These are phyloP conservation scores for Fusarium sambucinum DNA, from an alignment of 2,329 filamentous ascomycete species.

Conservation along the genomic window DNA sequence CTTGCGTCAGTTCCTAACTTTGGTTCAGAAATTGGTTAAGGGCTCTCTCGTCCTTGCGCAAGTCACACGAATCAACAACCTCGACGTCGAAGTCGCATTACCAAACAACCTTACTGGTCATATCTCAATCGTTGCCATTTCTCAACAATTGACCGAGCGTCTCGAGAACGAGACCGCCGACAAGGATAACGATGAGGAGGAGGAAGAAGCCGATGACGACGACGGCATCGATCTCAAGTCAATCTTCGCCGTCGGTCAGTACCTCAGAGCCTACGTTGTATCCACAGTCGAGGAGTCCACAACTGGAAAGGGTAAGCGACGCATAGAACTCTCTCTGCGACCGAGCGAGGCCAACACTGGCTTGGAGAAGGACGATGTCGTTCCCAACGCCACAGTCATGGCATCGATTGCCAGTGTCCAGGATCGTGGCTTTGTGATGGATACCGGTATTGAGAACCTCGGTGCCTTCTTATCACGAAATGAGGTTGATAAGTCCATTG, in stretches of 20 bases:
- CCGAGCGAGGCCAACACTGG: constrained; percentile 83
- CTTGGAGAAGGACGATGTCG: constrained; percentile 77
- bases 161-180: constrained; percentile 75
- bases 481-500: constrained; percentile 76
- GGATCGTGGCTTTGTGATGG: constrained; percentile 95
- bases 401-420: constrained; percentile 92
- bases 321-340: constrained; percentile 87
- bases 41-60: constrained; percentile 91
- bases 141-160: constrained; percentile 79
- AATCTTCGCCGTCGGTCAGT: constrained; percentile 87
- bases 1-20: constrained; percentile 42
- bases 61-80: constrained; percentile 81
- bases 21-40: constrained; percentile 77
- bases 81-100: constrained; percentile 83
- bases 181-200: constrained; percentile 66
- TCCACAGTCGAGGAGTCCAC: constrained; percentile 78
- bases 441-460: constrained; percentile 79
- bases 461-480: constrained; percentile 88
- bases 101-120: constrained; percentile 95
- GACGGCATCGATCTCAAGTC: constrained; percentile 77
- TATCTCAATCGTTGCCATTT: constrained; percentile 92
- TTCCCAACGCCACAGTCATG: constrained; percentile 83
- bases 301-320: constrained; percentile 75
- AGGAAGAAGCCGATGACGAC: constrained; percentile 63
- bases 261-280: constrained; percentile 84